Evolutionary conservation across 176 grass and related monocot genomes (phyloP), one percentile per base, ranked within the genome.

Genomic region (Carex pumila): DNA sequence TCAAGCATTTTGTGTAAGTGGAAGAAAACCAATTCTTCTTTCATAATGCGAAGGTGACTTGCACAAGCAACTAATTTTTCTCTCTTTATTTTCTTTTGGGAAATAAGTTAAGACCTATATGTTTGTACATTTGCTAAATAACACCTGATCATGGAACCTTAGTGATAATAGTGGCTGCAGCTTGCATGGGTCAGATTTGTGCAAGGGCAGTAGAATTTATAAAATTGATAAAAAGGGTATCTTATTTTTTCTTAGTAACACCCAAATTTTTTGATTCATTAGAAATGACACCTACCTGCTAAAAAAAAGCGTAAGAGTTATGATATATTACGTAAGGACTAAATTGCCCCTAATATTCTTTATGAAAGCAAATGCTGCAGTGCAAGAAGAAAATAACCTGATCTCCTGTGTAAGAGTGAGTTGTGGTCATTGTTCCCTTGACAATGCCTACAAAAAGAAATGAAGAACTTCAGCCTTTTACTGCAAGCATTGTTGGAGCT

Each of bases 381-480:
- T 64, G 60, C 43, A 57, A 65, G 41, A 66, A 85, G 75, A 87
- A 83, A 83, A 47, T 11, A 39, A 90, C 91, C 91, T 99, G 96
- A 89, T 99, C 96, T 3, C 96, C 96, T 1, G 96, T 99, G 93
- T 95, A 99, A 5, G 91, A 95, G 85, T 99, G 96, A 7, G 96
- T 99, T 3, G 96, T 99, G 18, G 96, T 99, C 96, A 99, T 99
- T 53, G 96, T 99, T 21, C 96, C 96, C 91, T 99, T 93, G 75
- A 99, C 91, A 39, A 99, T 95, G 2, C 93, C 96, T 95, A 61
- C 60, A 61, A 18, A 31, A 55, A 67, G 45, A 56, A 58, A 56
- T 19, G 47, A 85, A 45, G 34, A 87, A 65, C 37, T 14, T 72
- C 54, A 76, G 19, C 6, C 7, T 67, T 41, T 75, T 4, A 19